phyloP scores from a whole-genome alignment of 2,329 filamentous ascomycete species.

The Westerdykella sp. region DNA sequence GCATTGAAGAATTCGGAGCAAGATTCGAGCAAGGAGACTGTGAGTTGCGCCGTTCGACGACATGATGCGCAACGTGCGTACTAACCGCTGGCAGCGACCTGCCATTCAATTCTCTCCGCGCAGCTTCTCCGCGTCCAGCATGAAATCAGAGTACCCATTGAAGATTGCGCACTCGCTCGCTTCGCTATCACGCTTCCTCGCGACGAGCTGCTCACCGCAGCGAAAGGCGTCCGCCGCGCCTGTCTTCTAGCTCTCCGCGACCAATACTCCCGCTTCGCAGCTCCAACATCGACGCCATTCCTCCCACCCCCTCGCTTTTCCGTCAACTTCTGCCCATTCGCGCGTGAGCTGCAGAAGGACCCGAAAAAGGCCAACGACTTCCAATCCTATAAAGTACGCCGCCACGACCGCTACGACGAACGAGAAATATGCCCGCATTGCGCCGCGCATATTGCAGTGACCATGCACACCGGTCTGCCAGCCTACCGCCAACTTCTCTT shows the following conservation, averaged over 20 bases:
- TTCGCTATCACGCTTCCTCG: slow-evolving; percentile 16
- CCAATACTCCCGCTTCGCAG: slow-evolving; percentile 22
- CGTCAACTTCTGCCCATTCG: slow-evolving; percentile 29
- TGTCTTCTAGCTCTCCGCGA: slow-evolving; percentile 26
- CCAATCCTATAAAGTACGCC: slow-evolving; percentile 21
- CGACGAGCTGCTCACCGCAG: slow-evolving; percentile 25
- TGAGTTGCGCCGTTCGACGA: slow-evolving; percentile 6
- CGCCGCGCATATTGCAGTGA: slow-evolving; percentile 24
- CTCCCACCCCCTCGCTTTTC: slow-evolving; percentile 33
- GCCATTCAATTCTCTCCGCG: slow-evolving; percentile 25
- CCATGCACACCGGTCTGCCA: slow-evolving; percentile 28
- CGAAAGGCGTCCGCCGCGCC: slow-evolving; percentile 27
- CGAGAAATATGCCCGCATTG: slow-evolving; percentile 30
- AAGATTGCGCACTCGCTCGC: slow-evolving; percentile 21
- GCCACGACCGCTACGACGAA: slow-evolving; percentile 27
- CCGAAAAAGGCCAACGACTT: slow-evolving; percentile 15
- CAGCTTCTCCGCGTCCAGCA: slow-evolving; percentile 31
- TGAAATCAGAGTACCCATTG: slow-evolving; percentile 26
- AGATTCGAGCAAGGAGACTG: slow-evolving; percentile 31
- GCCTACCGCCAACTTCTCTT: slow-evolving; percentile 28
- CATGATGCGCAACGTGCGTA: not conserved
- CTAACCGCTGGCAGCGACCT: slow-evolving; percentile 23
- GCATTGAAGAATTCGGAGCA: slow-evolving; percentile 21
- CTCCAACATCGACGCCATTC: slow-evolving; percentile 13
- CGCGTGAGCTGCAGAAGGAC: slow-evolving; percentile 17